These are phyloP conservation scores for Leucocoprinus birnbaumii DNA, from an alignment of 768 basidiomycete genomes.

Conservation along the genomic window DNA sequence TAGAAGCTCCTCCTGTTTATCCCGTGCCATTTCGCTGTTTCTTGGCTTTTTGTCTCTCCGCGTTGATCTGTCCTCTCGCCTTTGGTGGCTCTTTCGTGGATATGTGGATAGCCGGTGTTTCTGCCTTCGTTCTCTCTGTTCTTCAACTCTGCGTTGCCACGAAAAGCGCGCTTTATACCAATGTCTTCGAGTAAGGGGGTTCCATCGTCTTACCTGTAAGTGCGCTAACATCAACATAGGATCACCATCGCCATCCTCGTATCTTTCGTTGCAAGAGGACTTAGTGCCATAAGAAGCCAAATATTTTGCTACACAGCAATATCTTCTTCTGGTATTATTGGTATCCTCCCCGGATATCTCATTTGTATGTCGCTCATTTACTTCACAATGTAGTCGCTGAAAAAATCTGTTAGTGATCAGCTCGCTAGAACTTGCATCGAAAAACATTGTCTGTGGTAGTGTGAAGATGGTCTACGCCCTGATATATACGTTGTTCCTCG, in stretches of 20 bases:
- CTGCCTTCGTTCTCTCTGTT: constrained; percentile 64
- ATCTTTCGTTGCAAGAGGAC: constrained; percentile 76
- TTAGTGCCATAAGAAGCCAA: constrained; percentile 73
- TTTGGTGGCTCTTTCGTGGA: constrained; percentile 85
- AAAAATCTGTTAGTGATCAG: constrained; percentile 55
- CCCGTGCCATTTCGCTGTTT: constrained; percentile 56
- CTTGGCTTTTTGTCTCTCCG: constrained; percentile 69
- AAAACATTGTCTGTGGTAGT: constrained; percentile 81
- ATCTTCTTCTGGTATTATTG: constrained; percentile 83
- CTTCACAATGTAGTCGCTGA: not conserved
- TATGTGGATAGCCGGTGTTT: constrained; percentile 75
- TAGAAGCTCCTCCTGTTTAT: constrained; percentile 66
- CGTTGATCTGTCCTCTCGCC: constrained; percentile 79
- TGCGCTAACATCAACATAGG: constrained; percentile 34
- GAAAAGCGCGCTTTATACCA: constrained; percentile 80
- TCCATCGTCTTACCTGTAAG: not conserved
- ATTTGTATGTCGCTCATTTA: constrained; percentile 48
- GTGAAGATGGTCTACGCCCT: constrained; percentile 90
- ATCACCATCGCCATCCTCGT: constrained; percentile 81
- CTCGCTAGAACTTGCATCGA: constrained; percentile 80
- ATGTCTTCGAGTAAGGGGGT: constrained; percentile 81
- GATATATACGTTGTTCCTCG: constrained; percentile 80
- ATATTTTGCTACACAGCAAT: constrained; percentile 92
- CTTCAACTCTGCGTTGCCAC: constrained; percentile 73
- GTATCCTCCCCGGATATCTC: constrained; percentile 87